Evolutionary conservation across 2,329 filamentous ascomycete genomes (phyloP).

Genomic region (Paecilomyces variotii): DNA sequence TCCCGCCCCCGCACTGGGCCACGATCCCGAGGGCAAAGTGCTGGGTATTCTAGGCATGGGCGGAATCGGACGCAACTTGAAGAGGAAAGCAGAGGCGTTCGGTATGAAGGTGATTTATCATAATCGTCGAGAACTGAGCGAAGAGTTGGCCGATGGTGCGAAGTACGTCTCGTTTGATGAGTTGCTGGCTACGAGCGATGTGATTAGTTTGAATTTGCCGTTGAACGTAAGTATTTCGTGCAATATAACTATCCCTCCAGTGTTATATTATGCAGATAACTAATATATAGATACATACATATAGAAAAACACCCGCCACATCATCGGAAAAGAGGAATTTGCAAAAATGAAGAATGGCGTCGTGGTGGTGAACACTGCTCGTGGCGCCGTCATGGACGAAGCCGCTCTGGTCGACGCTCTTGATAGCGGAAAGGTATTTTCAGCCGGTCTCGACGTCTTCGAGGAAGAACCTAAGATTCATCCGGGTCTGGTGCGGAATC

Average conservation of each 20-base stretch:
- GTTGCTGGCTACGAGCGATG: slow-evolving; percentile 61
- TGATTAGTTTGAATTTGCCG: slow-evolving; percentile 72
- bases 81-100: slow-evolving; percentile 64
- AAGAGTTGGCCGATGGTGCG: slow-evolving; percentile 39
- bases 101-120: slow-evolving; percentile 69
- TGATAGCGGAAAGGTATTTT: slow-evolving; percentile 59
- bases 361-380: slow-evolving; percentile 73
- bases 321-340: slow-evolving; percentile 65
- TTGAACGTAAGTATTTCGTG: slow-evolving; percentile 57
- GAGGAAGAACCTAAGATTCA: slow-evolving; percentile 74
- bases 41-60: slow-evolving; percentile 82
- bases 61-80: slow-evolving; percentile 71
- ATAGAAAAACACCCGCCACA: slow-evolving; percentile 62
- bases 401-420: slow-evolving; percentile 68
- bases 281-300: not conserved
- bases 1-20: slow-evolving; percentile 51
- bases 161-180: slow-evolving; percentile 60
- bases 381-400: slow-evolving; percentile 76
- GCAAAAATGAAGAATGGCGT: slow-evolving; percentile 69
- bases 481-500: slow-evolving; percentile 61
- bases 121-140: slow-evolving; percentile 56
- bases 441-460: slow-evolving; percentile 71
- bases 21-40: slow-evolving; percentile 70
- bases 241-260: not conserved
- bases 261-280: not conserved